phyloP scores from a whole-genome alignment of 805 yeast species.

The Saccharomycopsis fibuligera region DNA sequence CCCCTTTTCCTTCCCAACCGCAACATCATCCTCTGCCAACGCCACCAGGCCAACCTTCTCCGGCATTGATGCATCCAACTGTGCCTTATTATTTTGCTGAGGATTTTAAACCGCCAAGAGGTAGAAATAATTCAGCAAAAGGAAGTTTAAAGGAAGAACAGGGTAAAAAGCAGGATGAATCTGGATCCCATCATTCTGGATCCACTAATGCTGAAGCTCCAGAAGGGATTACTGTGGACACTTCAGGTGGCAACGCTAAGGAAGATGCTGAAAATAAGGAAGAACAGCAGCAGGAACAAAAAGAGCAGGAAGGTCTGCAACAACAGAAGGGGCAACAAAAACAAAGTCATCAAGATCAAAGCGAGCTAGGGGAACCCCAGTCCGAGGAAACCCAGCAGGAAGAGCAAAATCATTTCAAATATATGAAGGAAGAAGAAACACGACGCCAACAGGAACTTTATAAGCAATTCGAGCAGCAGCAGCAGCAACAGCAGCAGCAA shows the following conservation, averaged over 20 bases:
- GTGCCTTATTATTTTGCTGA: constrained; percentile 18
- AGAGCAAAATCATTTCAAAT: background rate
- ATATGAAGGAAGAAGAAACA: background rate
- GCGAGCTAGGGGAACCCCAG: background rate
- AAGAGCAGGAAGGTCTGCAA: background rate
- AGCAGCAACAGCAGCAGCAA: too few relatives aligned
- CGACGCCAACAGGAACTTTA: too few relatives aligned
- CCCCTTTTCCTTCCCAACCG: background rate
- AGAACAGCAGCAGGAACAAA: background rate
- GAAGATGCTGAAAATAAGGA: background rate
- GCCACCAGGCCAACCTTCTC: constrained; percentile 1
- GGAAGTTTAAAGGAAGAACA: background rate
- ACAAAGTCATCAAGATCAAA: too few relatives aligned
- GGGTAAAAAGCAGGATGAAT: background rate
- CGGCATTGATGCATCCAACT: constrained; percentile 16
- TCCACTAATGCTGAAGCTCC: background rate
- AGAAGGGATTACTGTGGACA: background rate
- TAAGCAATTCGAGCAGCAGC: too few relatives aligned
- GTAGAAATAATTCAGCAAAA: too few relatives aligned
- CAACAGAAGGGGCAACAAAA: background rate
- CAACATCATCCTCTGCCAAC: background rate
- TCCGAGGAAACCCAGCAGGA: background rate
- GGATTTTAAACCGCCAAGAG: constrained; percentile 32
- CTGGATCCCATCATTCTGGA: background rate
- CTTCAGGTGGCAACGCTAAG: background rate